A percentile compares a stretch with the other conserved stretches of the same genome.
These are phyloP conservation scores for Botrytis galanthina DNA, from an alignment of 2,329 filamentous ascomycete genomes.

Conservation along the genomic window DNA sequence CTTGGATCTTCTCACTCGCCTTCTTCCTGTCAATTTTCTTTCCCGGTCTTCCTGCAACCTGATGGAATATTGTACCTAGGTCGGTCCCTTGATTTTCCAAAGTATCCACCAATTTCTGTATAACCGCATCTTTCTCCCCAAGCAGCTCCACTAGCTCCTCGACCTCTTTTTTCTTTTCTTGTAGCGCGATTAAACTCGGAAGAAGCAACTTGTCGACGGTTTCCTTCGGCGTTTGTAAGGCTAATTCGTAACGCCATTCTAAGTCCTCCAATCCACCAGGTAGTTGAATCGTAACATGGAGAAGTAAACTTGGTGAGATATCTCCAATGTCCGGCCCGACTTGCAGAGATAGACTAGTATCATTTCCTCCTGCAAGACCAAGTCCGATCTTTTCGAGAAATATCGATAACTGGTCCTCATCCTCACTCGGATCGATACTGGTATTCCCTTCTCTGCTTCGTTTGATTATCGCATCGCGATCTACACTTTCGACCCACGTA, in stretches of 20 bases:
- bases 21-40: slow-evolving; percentile 42
- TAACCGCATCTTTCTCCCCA: slow-evolving; percentile 53
- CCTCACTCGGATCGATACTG: slow-evolving; percentile 67
- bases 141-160: slow-evolving; percentile 48
- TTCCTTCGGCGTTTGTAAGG: slow-evolving; percentile 37
- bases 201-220: slow-evolving; percentile 48
- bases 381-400: slow-evolving; percentile 62
- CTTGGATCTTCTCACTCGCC: slow-evolving; percentile 43
- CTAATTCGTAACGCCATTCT: slow-evolving; percentile 62
- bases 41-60: slow-evolving; percentile 38
- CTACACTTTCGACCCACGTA: slow-evolving; percentile 68
- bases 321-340: slow-evolving; percentile 33
- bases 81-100: slow-evolving; percentile 52
- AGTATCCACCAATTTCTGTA: slow-evolving; percentile 53
- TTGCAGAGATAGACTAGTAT: slow-evolving; percentile 45
- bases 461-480: slow-evolving; percentile 58
- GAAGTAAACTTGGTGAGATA: slow-evolving; percentile 39
- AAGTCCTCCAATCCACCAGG: slow-evolving; percentile 62
- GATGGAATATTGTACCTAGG: slow-evolving; percentile 51
- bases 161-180: slow-evolving; percentile 42
- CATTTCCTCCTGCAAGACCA: slow-evolving; percentile 46
- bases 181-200: slow-evolving; percentile 46
- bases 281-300: slow-evolving; percentile 56
- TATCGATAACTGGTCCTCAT: slow-evolving; percentile 63
- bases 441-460: slow-evolving; percentile 63